Evolutionary conservation across 2,329 filamentous ascomycete species (phyloP), one percentile per base, ranked within the genome.

Genomic region (Diplodia corticola): DNA sequence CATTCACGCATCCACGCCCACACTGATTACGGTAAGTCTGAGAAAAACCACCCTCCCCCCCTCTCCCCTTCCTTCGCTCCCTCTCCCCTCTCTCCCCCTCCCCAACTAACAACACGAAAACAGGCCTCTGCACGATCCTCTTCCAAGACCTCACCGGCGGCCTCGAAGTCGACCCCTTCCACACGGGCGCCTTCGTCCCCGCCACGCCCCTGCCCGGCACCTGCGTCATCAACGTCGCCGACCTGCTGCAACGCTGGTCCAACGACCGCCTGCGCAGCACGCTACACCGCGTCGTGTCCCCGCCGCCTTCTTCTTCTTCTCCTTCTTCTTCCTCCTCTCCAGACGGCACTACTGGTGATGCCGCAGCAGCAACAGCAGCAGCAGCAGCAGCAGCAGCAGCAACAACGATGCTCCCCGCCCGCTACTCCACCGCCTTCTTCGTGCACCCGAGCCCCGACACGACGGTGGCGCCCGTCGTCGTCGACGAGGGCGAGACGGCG

Each of bases 261-360:
- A 97, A 97, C 74, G 92, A 96, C 73, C 90, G 86, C 4, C 96
- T 97, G 80, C 93, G 91, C 80, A 94, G 91, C 74, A 97, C 93
- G 2, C 87, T 93, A 67, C 93, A 97, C 78, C 88, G 93, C 10
- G 93, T 97, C 0, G 91, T 97, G 7, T 91, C 97, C 79, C 93
- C 93, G 2, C 91, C 91, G n/a, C n/a, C n/a, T n/a, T n/a, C n/a
- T n/a, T n/a, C n/a, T n/a, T n/a, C n/a, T n/a, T n/a, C n/a, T n/a
- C n/a, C n/a, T n/a, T n/a, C n/a, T n/a, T n/a, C n/a, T n/a, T n/a
- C n/a, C n/a, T n/a, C n/a, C n/a, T n/a, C n/a, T n/a, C n/a, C n/a
- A n/a, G n/a, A n/a, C n/a, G n/a, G n/a, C n/a, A n/a, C n/a, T n/a
- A n/a, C n/a, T n/a, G n/a, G n/a, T n/a, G n/a, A n/a, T n/a, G n/a